Conservation (phyloP, 2,329 filamentous ascomycete genomes). For the Tolypocladium tundrense region DNA sequence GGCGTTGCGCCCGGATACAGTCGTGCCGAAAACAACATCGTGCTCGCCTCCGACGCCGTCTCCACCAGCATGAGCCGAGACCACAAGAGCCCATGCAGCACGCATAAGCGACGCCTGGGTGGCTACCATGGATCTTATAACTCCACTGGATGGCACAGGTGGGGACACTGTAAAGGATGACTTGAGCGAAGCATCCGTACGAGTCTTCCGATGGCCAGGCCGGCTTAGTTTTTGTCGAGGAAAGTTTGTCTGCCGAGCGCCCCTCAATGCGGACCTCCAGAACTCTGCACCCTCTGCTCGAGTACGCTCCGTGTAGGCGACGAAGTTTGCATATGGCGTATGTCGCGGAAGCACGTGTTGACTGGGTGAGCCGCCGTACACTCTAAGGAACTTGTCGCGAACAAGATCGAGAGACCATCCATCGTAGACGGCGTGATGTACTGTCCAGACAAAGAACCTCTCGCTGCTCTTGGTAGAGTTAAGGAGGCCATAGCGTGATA, state of each 20-base stretch:
- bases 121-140: neutral
- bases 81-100: constrained; percentile 6
- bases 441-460: neutral
- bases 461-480: neutral
- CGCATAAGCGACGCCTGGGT: neutral
- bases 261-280: neutral
- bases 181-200: neutral
- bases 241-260: neutral
- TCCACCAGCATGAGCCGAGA: constrained; percentile 5
- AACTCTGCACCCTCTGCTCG: neutral
- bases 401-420: neutral
- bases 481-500: constrained; percentile 1
- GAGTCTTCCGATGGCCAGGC: neutral
- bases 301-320: neutral
- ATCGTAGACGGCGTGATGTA: constrained; percentile 1
- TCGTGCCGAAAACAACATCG: constrained; percentile 51
- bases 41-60: constrained; percentile 2
- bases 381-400: neutral
- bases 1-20: constrained; percentile 45
- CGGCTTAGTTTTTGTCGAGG: neutral
- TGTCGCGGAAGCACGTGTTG: neutral
- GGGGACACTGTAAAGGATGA: constrained; percentile 1
- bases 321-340: neutral
- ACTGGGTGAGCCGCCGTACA: neutral
- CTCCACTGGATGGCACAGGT: neutral